Percentiles rank a stretch among this genome's conserved stretches.
These are phyloP conservation scores for Chaetomiaceae sp. DNA, from an alignment of 2,329 filamentous ascomycete species.

Conservation along the genomic window DNA sequence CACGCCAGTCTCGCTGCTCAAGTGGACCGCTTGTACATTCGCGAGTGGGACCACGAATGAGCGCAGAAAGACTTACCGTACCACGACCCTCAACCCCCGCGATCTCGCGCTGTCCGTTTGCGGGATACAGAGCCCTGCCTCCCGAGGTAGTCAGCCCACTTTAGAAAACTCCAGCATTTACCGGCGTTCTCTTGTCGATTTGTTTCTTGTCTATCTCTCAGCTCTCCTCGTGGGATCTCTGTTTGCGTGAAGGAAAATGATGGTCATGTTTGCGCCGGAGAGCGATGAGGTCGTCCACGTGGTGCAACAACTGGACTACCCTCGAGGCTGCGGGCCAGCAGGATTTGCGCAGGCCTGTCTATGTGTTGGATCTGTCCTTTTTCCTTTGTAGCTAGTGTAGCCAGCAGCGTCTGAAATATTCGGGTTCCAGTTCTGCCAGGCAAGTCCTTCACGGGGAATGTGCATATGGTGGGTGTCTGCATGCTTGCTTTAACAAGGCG, in stretches of 20 bases:
- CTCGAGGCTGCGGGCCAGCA: conserved; percentile 12
- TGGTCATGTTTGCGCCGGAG: neutral
- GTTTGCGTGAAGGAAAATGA: neutral
- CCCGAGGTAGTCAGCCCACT: neutral
- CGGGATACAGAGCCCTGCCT: neutral
- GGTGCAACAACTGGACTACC: neutral
- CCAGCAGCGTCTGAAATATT: neutral
- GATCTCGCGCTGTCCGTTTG: too few species aligned
- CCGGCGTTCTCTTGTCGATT: conserved; percentile 8
- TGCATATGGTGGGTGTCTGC: neutral
- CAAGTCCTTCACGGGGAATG: conserved; percentile 2
- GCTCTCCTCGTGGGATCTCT: neutral
- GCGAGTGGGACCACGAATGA: conserved; percentile 49
- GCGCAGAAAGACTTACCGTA: conserved; percentile 29
- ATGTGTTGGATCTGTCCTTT: neutral
- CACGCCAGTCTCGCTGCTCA: conserved; percentile 43
- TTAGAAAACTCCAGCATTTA: conserved; percentile 19
- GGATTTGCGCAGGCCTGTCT: neutral
- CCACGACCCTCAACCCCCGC: too few species aligned
- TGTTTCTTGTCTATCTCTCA: neutral
- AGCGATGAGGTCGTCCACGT: neutral
- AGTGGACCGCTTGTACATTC: conserved; percentile 45
- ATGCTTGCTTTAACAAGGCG: neutral
- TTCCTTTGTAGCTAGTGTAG: neutral
- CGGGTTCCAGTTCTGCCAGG: conserved; percentile 9